Evolutionary conservation across 768 basidiomycete species (phyloP), one percentile per base, ranked within the genome.

Genomic region (Kwoniella mangroviensis): DNA sequence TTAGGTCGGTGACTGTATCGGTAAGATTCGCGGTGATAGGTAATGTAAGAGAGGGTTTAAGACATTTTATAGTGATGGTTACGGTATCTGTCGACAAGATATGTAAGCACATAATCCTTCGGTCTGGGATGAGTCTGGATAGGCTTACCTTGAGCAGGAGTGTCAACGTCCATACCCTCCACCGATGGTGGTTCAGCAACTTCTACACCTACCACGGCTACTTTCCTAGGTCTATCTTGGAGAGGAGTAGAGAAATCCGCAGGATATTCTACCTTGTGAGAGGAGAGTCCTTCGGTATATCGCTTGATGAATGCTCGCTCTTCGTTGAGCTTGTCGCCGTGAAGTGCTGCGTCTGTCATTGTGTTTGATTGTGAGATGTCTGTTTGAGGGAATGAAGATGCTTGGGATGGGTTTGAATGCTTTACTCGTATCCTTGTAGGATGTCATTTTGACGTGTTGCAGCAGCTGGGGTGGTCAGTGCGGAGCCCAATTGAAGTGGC

Each of bases 21-120:
- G 93, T 90, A 43, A 89, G 88, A 58, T 90, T 88, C 43, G 77
- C 73, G 57, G 88, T 81, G 73, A 98, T 86, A 34, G 88, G 86
- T 85, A 91, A 91, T 0, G 90, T 85, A 57, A 89, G 87, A 24
- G 92, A 85, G 0, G 97, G 97, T 80, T 98, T 98, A 78, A 89
- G 86, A 58, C 93, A 97, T 84, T 97, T 98, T 87, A 99, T 89
- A 62, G 89, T 91, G 74, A 99, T 84, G 22, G 85, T 85, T 74
- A 98, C 84, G 40, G 88, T 83, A 61, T 86, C 84, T 53, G 70
- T 67, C 34, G 6, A 28, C 10, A 17, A 12, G 10, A 63, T 51
- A 21, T 17, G 21, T 56, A 15, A 28, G 15, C n/a, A 10, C 19
- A 63, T 51, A 22, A 52, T 26, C 63, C 12, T 34, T 7, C 34